Evolutionary conservation across 73 alveolate genomes (phyloP), one percentile per base, ranked within the genome.

Genomic region (Tetrahymena malaccensis): DNA sequence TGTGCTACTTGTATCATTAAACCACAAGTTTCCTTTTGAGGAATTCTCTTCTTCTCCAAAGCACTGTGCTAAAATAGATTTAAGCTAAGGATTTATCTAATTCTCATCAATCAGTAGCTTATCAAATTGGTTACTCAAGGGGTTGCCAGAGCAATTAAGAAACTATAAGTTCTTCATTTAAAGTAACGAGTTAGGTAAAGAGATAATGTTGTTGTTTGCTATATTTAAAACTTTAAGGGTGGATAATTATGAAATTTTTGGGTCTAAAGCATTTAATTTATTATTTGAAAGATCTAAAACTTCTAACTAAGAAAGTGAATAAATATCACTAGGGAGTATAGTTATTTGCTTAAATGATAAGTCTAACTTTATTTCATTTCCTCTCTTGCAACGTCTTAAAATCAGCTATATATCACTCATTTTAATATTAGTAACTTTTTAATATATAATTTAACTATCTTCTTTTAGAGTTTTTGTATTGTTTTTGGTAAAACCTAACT

Each of bases 341-440:
- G 98, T 96, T 93, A 98, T 94, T 22, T 97, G 96, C 94, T 93
- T 96, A 35, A 97, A 96, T 7, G 98, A 96, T 50, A 98, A 93
- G 95, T 96, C 97, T 56, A 98, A 97, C 85, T 93, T 94, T 83
- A 70, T 96, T 93, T 96, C 97, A 37, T 96, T 96, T 40, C 98
- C 98, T 84, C 99, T 95, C 85, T 98, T 98, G 58, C 98, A 98
- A 84, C 98, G 98, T 93, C 99, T 85, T 43, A 98, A 97, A 35
- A 94, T 96, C 96, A 98, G 94, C 94, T 95, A 96, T 58, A 98
- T 94, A 95, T 98, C 99, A 96, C 97, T 97, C 99, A 97, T 97
- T 85, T 96, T 95, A 40, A 94, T 34, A 57, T 95, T 31, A 94
- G 95, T 40, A 83, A 38, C 44, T 31, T 70, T 70, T 19, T 19